Base-by-base conservation (phyloP, 2,329 filamentous ascomycete species). In the Fusarium sterilihyphosum region DNA sequence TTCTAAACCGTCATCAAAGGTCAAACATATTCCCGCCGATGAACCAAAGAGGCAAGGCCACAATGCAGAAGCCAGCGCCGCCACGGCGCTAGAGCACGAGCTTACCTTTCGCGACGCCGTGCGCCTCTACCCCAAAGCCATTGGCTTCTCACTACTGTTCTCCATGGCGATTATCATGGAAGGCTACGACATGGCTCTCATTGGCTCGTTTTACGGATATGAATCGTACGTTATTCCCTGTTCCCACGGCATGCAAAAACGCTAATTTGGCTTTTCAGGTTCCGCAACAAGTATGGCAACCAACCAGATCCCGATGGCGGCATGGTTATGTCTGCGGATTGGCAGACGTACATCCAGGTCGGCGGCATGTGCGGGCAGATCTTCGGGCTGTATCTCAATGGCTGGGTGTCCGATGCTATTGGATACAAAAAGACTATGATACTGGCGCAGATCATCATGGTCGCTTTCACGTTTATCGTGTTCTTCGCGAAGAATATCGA, bases 341-440 rank as follows among this genome's bases (percentile, higher is more conserved):
- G 76, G 76, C 76, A 78, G 81, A 85, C 70, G 77, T 83, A 74
- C 76, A 84, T 65, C 67, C 81, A 52, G 78, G 83, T 64, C 83
- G 84, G 70, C 77, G 76, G 65, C 83, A 86, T 67, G 86, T 87
- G 76, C 29, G 91, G 91, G n/a, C 88, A 91, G 77, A 88, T 93
- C 54, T 83, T 92, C 50, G 91, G 91, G 9, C 81, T 92, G 26
- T 80, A 91, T 69, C 82, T 91, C 76, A 91, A 90, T 77, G 91
- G 91, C 41, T 88, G 86, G 80, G 79, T 90, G n/a, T 88, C 89
- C 7, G 90, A 92, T 77, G 84, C 86, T 11, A 88, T 89, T 72
- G 89, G 89, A 18, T 91, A 91, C 77, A 86, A 89, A 24, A 88
- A 86, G 78, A 90, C 89, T 12, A 87, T 92, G 76, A 86, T 92